phyloP scores from a whole-genome alignment of 192 early-diverging fungal species.

The Coemansia aciculifera region DNA sequence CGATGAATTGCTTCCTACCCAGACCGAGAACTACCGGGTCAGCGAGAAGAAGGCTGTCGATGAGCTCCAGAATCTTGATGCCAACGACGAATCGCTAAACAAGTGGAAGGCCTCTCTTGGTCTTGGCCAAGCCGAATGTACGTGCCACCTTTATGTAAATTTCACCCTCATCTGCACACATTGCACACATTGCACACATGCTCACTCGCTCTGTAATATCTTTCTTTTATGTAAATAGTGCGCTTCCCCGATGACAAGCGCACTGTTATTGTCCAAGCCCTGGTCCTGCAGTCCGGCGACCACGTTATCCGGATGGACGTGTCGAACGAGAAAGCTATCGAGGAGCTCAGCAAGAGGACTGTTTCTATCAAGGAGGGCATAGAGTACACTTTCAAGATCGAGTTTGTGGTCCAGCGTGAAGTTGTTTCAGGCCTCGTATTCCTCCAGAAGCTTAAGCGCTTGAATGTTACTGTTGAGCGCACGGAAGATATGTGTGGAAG shows the following conservation, averaged over 20 bases:
- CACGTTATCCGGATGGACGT: slow-evolving; percentile 42
- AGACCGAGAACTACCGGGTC: slow-evolving; percentile 85
- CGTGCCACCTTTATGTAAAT: slow-evolving; percentile 1
- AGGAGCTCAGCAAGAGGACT: slow-evolving; percentile 66
- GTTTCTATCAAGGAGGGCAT: slow-evolving; percentile 96
- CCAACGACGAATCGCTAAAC: slow-evolving; percentile 87
- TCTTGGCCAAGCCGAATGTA: slow-evolving; percentile 60
- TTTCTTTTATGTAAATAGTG: slow-evolving; percentile 27
- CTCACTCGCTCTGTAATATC: not conserved
- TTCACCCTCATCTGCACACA: not conserved
- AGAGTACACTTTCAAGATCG: slow-evolving; percentile 90
- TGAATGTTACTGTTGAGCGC: slow-evolving; percentile 83
- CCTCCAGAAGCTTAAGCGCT: slow-evolving; percentile 89
- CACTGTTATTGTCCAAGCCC: slow-evolving; percentile 45
- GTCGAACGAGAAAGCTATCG: slow-evolving; percentile 61
- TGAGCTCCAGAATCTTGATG: slow-evolving; percentile 84
- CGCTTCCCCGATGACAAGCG: slow-evolving; percentile 64
- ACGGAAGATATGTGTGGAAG: slow-evolving; percentile 96
- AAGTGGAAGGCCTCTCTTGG: slow-evolving; percentile 98
- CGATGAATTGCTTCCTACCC: slow-evolving; percentile 68
- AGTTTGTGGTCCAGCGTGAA: slow-evolving; percentile 93
- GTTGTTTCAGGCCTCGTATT: slow-evolving; percentile 95
- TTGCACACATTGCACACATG: slow-evolving; percentile 1
- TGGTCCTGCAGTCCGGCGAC: slow-evolving; percentile 39
- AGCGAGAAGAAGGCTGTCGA: slow-evolving; percentile 88